Base-by-base conservation (phyloP, 371 early-diverging fungal species). In the Amoeboaphelidium occidentale region DNA sequence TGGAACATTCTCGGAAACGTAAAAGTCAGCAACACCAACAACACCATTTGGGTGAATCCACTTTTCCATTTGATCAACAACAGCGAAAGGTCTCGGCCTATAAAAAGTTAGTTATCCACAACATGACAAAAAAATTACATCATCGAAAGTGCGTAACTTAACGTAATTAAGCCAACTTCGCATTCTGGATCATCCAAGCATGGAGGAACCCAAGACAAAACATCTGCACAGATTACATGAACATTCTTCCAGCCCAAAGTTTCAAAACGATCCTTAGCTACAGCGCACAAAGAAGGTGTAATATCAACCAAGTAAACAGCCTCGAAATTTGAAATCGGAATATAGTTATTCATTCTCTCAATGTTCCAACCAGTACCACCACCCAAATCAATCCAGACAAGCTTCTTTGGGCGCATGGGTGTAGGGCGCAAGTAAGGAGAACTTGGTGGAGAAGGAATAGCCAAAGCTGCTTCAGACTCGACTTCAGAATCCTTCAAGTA, bases 91-190 rank as follows among this genome's bases (percentile, higher is more conserved):
- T n/a, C n/a, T n/a, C n/a, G n/a, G n/a, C n/a, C n/a, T n/a, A n/a
- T n/a, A n/a, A n/a, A n/a, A n/a, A n/a, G n/a, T n/a, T n/a, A n/a
- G n/a, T n/a, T n/a, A n/a, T n/a, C n/a, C n/a, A n/a, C n/a, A n/a
- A n/a, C n/a, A n/a, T n/a, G n/a, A n/a, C n/a, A n/a, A n/a, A n/a
- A n/a, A n/a, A n/a, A n/a, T n/a, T n/a, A n/a, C n/a, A n/a, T n/a
- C 86, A 85, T 85, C 1, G 83, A 79, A 39, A 85, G 68, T n/a
- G 84, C 80, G 64, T 85, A 85, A 1, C 79, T 79, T 70, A 84
- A 75, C 46, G 84, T 84, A 24, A 85, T 65, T 22, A 84, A 56
- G 27, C 77, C 74, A 25, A 79, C 68, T 43, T 73, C 67, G 48
- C 75, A 78, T n/a, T 69, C 67, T 22, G 63, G 6, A 17, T 59